Conservation (phyloP, 306 rosid genomes). For the Lathyrus aphaca region DNA sequence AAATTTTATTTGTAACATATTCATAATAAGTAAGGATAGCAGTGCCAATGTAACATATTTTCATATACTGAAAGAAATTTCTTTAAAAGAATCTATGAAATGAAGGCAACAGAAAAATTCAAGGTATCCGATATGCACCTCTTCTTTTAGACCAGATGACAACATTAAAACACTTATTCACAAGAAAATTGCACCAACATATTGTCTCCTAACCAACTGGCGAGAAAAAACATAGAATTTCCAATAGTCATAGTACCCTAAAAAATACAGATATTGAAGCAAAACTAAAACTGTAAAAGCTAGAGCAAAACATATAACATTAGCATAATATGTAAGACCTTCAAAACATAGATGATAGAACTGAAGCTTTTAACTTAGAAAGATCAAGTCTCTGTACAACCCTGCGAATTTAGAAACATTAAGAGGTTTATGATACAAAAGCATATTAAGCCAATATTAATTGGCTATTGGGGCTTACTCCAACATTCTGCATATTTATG, state of each 20-base stretch:
- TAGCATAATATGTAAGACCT: constrained; percentile 30
- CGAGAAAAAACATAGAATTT: constrained; percentile 79
- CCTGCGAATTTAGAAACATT: constrained; percentile 56
- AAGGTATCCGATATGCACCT: constrained; percentile 57
- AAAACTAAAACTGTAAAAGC: constrained; percentile 22
- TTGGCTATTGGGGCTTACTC: too few species aligned
- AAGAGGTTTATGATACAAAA: constrained; percentile 13
- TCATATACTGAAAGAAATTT: constrained; percentile 9
- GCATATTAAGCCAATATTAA: too few species aligned
- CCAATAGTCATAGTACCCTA: constrained; percentile 86
- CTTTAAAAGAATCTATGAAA: constrained; percentile 7
- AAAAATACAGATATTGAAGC: constrained; percentile 34
- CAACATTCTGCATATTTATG: too few species aligned
- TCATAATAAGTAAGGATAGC: constrained; percentile 25
- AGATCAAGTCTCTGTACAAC: constrained; percentile 94
- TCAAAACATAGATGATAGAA: constrained; percentile 82
- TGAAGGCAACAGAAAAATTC: constrained; percentile 31
- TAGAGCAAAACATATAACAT: constrained; percentile 32
- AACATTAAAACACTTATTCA: constrained; percentile 65
- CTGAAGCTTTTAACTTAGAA: constrained; percentile 93
- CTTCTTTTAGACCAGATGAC: constrained; percentile 76
- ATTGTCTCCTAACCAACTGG: constrained; percentile 95
- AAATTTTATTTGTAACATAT: constrained; percentile 34
- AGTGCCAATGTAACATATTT: constrained; percentile 18
- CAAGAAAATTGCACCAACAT: constrained; percentile 88